These are phyloP conservation scores for Termitomyces bulborhizus DNA, from an alignment of 768 basidiomycete species.

Conservation along the genomic window DNA sequence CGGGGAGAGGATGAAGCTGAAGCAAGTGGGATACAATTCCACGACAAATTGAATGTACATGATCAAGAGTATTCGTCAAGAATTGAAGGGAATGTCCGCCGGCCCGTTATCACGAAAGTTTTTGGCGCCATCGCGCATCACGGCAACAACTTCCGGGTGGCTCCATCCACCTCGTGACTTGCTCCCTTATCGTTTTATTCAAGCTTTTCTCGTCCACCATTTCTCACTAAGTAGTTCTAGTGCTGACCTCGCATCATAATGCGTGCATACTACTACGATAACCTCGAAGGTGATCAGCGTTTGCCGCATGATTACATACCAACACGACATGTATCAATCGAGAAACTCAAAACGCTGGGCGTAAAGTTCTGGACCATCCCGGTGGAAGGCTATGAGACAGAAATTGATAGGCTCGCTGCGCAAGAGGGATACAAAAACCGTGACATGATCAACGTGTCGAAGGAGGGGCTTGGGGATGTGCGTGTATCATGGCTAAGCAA, in stretches of 20 bases:
- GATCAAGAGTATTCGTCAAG: neutral
- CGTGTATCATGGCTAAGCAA: conserved; percentile 10
- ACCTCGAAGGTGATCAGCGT: conserved; percentile 75
- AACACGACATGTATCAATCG: conserved; percentile 44
- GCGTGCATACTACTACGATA: conserved; percentile 74
- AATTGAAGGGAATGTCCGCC: neutral
- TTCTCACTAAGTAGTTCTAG: neutral
- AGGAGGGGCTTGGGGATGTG: conserved; percentile 72
- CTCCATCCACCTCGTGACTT: neutral
- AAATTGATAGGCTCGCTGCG: conserved; percentile 57
- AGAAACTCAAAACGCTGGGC: conserved; percentile 48
- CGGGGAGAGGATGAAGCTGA: no score
- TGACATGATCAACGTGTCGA: conserved; percentile 73
- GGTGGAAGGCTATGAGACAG: conserved; percentile 47
- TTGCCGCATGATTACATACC: conserved; percentile 67
- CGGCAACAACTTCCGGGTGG: no score
- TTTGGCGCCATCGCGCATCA: neutral
- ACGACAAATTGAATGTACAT: neutral
- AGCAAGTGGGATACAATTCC: neutral
- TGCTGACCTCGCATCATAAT: conserved; percentile 26
- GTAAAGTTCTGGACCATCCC: conserved; percentile 68
- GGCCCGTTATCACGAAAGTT: neutral
- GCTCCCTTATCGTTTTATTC: neutral
- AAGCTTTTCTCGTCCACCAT: neutral
- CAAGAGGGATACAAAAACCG: conserved; percentile 79